Evolutionary conservation across 352 stramenopile genomes (phyloP).

Genomic region (Phytophthora macrochlamydospora): DNA sequence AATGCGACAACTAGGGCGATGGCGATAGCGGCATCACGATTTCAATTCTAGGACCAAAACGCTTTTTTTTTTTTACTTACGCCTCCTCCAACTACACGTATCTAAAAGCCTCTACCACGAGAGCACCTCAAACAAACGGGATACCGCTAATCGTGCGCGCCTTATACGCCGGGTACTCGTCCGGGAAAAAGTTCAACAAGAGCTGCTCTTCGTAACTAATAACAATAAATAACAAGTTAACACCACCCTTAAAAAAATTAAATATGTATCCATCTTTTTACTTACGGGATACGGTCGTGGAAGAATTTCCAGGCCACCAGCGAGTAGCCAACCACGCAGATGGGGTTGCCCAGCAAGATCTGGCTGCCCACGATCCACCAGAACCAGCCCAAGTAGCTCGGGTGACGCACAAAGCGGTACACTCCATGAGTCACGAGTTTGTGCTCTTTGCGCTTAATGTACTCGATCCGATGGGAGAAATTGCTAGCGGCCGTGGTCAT

Average conservation of each 20-base stretch:
- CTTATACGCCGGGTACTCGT: conserved; percentile 93
- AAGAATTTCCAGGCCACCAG: conserved; percentile 95
- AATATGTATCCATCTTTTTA: conserved; percentile 4
- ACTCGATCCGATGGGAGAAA: conserved; percentile 97
- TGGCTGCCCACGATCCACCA: conserved; percentile 96
- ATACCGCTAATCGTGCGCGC: conserved; percentile 91
- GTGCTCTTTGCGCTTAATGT: conserved; percentile 93
- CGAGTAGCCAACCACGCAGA: conserved; percentile 89
- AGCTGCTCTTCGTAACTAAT: conserved; percentile 92
- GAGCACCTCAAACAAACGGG: conserved; percentile 80
- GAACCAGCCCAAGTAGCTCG: conserved; percentile 97
- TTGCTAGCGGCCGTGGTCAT: conserved; percentile 95
- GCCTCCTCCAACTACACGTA: neutral
- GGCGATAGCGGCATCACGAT: too few species aligned
- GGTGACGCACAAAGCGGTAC: conserved; percentile 94
- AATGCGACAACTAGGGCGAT: too few species aligned
- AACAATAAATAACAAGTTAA: conserved; percentile 17
- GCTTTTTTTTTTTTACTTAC: too few species aligned
- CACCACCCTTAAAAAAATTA: conserved; percentile 1
- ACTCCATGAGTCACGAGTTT: conserved; percentile 93
- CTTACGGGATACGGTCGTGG: conserved; percentile 91
- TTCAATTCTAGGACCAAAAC: too few species aligned
- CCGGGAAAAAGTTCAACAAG: conserved; percentile 90
- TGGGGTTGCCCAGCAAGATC: conserved; percentile 91
- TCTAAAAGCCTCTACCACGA: conserved; percentile 15